Conservation (phyloP, 2,329 filamentous ascomycete genomes). For the Cladosporium sp. region DNA sequence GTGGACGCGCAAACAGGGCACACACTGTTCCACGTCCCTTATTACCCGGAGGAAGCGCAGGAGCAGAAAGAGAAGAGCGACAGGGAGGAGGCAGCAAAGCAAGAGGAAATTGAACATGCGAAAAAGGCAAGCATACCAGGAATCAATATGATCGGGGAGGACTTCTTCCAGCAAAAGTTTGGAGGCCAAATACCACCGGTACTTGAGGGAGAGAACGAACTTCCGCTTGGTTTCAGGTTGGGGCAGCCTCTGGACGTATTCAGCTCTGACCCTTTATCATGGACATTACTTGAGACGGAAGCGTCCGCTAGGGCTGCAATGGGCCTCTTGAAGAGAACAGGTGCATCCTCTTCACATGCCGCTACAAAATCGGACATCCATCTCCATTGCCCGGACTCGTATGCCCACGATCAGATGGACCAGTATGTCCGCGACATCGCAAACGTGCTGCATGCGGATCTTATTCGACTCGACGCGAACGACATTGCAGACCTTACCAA, state of each 20-base stretch:
- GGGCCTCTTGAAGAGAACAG: neutral
- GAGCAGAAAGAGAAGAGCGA: constrained; percentile 2
- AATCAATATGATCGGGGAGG: constrained; percentile 15
- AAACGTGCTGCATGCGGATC: constrained; percentile 57
- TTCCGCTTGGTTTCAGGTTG: constrained; percentile 3
- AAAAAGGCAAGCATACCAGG: constrained; percentile 11
- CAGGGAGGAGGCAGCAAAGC: constrained; percentile 11
- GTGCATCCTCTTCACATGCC: constrained; percentile 18
- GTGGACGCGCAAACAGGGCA: constrained; percentile 29
- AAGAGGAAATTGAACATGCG: constrained; percentile 13
- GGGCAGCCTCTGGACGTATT: neutral
- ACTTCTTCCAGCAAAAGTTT: constrained; percentile 21
- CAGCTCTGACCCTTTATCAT: constrained; percentile 4
- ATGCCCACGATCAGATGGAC: constrained; percentile 52
- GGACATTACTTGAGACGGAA: constrained; percentile 24
- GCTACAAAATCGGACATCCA: constrained; percentile 28
- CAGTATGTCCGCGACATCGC: constrained; percentile 62
- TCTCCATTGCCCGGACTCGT: constrained; percentile 51
- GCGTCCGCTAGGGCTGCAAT: constrained; percentile 20
- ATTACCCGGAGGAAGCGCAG: constrained; percentile 16
- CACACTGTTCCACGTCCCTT: constrained; percentile 28
- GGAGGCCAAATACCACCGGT: constrained; percentile 4
- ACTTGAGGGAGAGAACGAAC: constrained; percentile 2
- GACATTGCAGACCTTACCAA: constrained; percentile 67
- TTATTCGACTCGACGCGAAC: constrained; percentile 65